Base-by-base conservation (phyloP, 805 yeast species). In the Saccharomycopsis malanga region DNA sequence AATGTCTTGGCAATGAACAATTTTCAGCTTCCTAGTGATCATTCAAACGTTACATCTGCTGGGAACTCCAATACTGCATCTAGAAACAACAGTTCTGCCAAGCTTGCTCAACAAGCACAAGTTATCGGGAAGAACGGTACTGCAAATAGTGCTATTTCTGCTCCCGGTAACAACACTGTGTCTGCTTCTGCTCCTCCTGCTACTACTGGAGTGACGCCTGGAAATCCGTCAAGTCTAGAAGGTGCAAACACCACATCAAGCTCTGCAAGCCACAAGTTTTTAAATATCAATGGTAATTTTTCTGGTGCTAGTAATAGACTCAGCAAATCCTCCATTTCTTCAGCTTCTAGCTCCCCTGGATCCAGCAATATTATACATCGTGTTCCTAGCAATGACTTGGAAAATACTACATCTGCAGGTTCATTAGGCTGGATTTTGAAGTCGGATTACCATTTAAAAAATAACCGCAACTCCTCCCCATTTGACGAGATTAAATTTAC, bases 401-500 rank as follows among this genome's bases (percentile, higher is more conserved):
- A 42, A n/a, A 17, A 32, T 24, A 20, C 6, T 18, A 21, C 41
- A 18, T 18, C 39, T 2, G 83, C 82, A 3, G 88, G 87, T 0
- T 81, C 87, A 1, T 68, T 80, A 42, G 88, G 87, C 1, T 82
- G 87, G 87, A 83, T 81, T 15, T 65, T 81, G 65, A 68, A 69
- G 68, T 72, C 54, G 25, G 61, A 58, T 20, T 36, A 40, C 23
- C 71, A 61, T 35, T 51, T 57, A 18, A 56, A 56, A 14, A 32
- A 32, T 18, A 9, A 42, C 63, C 3, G 45, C 61, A 10, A 24
- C n/a, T 23, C 36, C 9, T 69, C 76, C 2, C 71, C 79, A 37
- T 89, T 89, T 64, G 95, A 87, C 60, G 83, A 83, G 53, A 80
- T 87, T 1, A 81, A 83, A 45, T 89, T 76, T 62, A 83, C 83